Conservation (phyloP, 1,284 basidiomycete genomes). For the Irpex rosettiformis region DNA sequence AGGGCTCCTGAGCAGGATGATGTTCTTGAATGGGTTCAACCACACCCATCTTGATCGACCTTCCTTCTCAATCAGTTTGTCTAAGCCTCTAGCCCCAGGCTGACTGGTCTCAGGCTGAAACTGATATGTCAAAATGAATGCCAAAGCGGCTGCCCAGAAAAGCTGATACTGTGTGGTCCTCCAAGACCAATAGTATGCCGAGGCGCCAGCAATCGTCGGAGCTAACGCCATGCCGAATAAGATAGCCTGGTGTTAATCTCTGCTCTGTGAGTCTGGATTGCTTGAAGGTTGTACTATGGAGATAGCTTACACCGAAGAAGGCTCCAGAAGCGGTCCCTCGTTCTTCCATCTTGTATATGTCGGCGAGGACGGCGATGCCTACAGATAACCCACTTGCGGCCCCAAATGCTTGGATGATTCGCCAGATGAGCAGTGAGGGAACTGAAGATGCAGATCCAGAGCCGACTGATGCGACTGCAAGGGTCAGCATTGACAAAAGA, state of each 20-base stretch:
- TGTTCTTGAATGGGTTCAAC: slow-evolving; percentile 56
- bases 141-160: slow-evolving; percentile 41
- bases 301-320: slow-evolving; percentile 33
- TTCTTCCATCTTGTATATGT: slow-evolving; percentile 38
- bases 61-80: slow-evolving; percentile 21
- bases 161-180: slow-evolving; percentile 58
- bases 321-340: slow-evolving; percentile 40
- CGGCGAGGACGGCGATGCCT: slow-evolving; percentile 43
- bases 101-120: slow-evolving; percentile 67
- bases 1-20: slow-evolving; percentile 53
- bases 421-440: slow-evolving; percentile 50
- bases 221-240: slow-evolving; percentile 30
- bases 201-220: slow-evolving; percentile 35
- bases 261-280: background rate
- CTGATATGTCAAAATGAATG: slow-evolving; percentile 41
- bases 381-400: slow-evolving; percentile 34
- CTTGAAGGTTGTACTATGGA: background rate
- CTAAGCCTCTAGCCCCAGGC: slow-evolving; percentile 27
- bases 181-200: slow-evolving; percentile 64
- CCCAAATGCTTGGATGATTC: slow-evolving; percentile 62
- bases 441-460: slow-evolving; percentile 46
- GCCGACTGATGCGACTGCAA: slow-evolving; percentile 57
- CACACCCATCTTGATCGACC: slow-evolving; percentile 35
- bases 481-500: slow-evolving; percentile 52
- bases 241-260: slow-evolving; percentile 14